These are phyloP conservation scores for Plasmodium knowlesi DNA, from an alignment of 169 alveolate genomes.

Conservation along the genomic window DNA sequence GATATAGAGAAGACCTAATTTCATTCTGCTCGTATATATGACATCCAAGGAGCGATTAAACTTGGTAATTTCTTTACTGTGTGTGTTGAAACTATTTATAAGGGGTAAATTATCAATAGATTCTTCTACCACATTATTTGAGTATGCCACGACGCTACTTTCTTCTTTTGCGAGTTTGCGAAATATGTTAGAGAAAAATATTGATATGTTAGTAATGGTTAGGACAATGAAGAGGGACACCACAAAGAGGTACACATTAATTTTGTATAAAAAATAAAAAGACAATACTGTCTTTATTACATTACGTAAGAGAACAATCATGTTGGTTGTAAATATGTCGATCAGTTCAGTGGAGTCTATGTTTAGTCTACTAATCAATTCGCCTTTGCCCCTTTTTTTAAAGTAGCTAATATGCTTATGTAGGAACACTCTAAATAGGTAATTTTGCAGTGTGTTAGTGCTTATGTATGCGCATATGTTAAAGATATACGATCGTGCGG, in stretches of 20 bases:
- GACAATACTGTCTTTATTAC: conserved; percentile 46
- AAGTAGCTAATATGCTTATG: conserved; percentile 34
- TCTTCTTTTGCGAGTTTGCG: conserved; percentile 69
- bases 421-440: conserved; percentile 38
- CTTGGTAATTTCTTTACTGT: conserved; percentile 22
- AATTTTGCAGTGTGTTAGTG: conserved; percentile 44
- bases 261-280: conserved; percentile 63
- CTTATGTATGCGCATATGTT: conserved; percentile 68
- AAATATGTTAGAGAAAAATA: conserved; percentile 41
- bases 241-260: conserved; percentile 36
- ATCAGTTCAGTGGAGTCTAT: conserved; percentile 60
- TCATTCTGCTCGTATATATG: conserved; percentile 27
- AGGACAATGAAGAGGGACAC: conserved; percentile 52
- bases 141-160: conserved; percentile 36
- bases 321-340: conserved; percentile 61
- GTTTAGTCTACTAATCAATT: conserved; percentile 57
- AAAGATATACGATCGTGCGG: conserved; percentile 41
- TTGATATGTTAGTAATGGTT: conserved; percentile 45
- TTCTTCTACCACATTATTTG: conserved; percentile 53
- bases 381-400: conserved; percentile 65
- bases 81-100: conserved; percentile 46
- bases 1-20: conserved; percentile 59
- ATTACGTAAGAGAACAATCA: conserved; percentile 52
- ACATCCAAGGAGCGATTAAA: conserved; percentile 30
- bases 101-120: conserved; percentile 31